These are phyloP conservation scores for Hypoxylon intermedium DNA, from an alignment of 495 filamentous ascomycete species.

Conservation along the genomic window DNA sequence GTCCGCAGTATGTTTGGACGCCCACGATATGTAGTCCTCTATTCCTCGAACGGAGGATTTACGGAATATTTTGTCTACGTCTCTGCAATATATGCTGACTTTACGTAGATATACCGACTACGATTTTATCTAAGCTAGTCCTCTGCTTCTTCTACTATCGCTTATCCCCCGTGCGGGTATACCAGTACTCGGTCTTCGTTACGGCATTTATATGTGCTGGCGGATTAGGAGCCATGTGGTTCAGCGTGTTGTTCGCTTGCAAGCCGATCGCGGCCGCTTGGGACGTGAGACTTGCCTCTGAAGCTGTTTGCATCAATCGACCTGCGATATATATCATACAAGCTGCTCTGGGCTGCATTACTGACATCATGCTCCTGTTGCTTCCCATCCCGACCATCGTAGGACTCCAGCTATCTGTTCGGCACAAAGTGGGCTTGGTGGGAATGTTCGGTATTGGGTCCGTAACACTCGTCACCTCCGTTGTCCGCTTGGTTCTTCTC, in stretches of 20 bases:
- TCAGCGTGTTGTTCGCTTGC: constrained; percentile 50
- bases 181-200: constrained; percentile 5
- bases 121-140: constrained; percentile 22
- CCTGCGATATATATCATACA: constrained; percentile 45
- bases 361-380: constrained; percentile 45
- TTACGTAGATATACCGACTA: background rate
- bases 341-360: constrained; percentile 47
- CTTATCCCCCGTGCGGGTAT: constrained; percentile 9
- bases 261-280: constrained; percentile 43
- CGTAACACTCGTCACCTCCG: constrained; percentile 20
- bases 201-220: constrained; percentile 21
- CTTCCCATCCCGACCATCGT: constrained; percentile 43
- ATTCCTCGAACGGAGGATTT: too few relatives aligned
- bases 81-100: too few relatives aligned
- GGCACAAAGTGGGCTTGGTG: constrained; percentile 22
- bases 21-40: too few relatives aligned
- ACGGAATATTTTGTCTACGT: too few relatives aligned
- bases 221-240: constrained; percentile 18
- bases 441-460: constrained; percentile 4
- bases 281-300: constrained; percentile 37
- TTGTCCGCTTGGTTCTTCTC: constrained; percentile 15
- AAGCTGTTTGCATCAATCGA: constrained; percentile 40
- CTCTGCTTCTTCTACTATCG: constrained; percentile 25
- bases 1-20: background rate
- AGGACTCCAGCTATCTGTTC: constrained; percentile 8